A percentile compares a stretch with the other conserved stretches of the same genome.
phyloP scores from a whole-genome alignment of 768 basidiomycete genomes.

The Leccinum boreale region DNA sequence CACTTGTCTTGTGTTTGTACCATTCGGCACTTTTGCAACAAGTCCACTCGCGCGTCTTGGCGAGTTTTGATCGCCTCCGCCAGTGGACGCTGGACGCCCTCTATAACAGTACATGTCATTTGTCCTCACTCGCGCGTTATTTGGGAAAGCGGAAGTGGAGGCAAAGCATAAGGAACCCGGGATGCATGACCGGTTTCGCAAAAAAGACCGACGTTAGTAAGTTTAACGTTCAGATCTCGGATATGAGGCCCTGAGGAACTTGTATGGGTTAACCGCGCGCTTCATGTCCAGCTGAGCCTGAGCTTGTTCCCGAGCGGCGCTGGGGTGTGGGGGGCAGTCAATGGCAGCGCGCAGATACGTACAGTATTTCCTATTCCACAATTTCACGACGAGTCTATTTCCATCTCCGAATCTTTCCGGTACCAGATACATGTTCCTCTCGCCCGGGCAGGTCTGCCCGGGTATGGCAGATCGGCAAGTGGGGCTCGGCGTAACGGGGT shows the following conservation, averaged over 20 bases:
- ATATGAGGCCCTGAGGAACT: neutral
- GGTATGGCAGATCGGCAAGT: constrained; percentile 6
- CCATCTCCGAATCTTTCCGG: constrained; percentile 8
- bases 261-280: neutral
- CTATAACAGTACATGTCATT: constrained; percentile 8
- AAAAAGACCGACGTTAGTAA: neutral
- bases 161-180: constrained; percentile 2
- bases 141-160: neutral
- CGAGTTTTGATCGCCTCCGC: neutral
- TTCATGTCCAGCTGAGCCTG: neutral
- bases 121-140: neutral
- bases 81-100: neutral
- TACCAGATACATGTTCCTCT: constrained; percentile 1
- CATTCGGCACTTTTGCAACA: neutral
- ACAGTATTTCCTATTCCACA: neutral
- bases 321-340: neutral
- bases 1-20: neutral
- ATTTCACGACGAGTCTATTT: constrained; percentile 6
- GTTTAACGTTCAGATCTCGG: constrained; percentile 9
- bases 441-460: neutral
- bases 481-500: constrained; percentile 11
- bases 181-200: constrained; percentile 9
- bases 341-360: neutral
- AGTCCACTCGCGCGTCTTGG: too few relatives aligned
- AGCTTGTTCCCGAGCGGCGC: neutral